phyloP scores from a whole-genome alignment of 176 grass and related monocot species.

The Carex littledalei region DNA sequence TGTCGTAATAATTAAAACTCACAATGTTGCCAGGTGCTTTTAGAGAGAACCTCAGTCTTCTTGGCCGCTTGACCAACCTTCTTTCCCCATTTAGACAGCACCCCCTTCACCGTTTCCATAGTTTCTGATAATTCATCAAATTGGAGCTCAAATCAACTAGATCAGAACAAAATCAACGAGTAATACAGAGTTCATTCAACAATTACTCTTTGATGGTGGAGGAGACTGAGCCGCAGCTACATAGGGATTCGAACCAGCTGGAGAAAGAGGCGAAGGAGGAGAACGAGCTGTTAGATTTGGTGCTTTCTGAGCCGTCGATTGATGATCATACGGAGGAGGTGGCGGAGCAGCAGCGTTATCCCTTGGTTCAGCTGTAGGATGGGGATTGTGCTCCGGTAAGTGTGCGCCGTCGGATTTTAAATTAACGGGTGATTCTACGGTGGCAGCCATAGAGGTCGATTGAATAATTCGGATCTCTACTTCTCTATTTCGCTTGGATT shows the following conservation, averaged over 20 bases:
- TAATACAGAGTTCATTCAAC: neutral
- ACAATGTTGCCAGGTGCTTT: conserved; percentile 97
- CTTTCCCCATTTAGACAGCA: conserved; percentile 64
- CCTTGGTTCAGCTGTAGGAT: neutral
- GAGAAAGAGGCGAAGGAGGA: conserved; percentile 21
- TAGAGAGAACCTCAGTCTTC: conserved; percentile 87
- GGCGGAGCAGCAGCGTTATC: neutral
- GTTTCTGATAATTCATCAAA: conserved; percentile 35
- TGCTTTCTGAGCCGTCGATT: neutral
- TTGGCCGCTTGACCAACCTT: conserved; percentile 62
- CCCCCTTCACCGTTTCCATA: conserved; percentile 69
- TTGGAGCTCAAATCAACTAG: neutral
- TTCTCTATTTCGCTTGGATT: neutral
- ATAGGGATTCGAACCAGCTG: conserved; percentile 46
- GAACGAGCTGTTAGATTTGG: neutral
- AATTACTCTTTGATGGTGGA: conserved; percentile 40
- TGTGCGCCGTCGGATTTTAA: neutral
- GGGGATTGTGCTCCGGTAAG: neutral
- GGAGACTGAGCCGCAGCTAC: conserved; percentile 38
- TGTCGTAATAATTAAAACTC: neutral
- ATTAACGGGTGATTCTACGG: neutral
- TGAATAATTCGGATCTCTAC: neutral
- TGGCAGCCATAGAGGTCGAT: neutral
- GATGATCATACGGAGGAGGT: conserved; percentile 6
- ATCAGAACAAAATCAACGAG: neutral